Evolutionary conservation across 257 asterid species (phyloP).

Genomic region (Solanum rostratum): DNA sequence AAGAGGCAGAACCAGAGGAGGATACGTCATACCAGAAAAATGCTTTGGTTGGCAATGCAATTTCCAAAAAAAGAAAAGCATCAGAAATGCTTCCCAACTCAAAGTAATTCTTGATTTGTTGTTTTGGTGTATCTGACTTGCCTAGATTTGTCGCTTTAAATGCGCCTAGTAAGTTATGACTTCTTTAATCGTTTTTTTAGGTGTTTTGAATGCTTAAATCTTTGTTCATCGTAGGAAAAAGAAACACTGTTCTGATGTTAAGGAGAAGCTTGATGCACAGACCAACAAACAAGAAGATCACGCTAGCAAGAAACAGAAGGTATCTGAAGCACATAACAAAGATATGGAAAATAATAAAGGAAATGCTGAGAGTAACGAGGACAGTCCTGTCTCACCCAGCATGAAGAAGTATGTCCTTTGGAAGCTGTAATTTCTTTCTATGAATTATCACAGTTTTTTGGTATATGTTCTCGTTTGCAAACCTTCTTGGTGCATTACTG

Average conservation of each 20-base stretch:
- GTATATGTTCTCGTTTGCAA: background rate
- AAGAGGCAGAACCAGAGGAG: constrained; percentile 5
- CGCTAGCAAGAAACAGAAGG: constrained; percentile 15
- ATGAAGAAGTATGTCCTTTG: constrained; percentile 18
- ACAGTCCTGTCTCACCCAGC: constrained; percentile 6
- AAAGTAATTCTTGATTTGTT: constrained; percentile 28
- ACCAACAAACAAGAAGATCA: constrained; percentile 15
- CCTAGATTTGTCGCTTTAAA: background rate
- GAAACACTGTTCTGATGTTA: constrained; percentile 37
- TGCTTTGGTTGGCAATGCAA: constrained; percentile 19
- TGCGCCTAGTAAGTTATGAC: background rate
- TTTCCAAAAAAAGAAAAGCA: constrained; percentile 54
- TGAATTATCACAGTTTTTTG: constrained; percentile 2
- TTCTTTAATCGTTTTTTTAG: background rate
- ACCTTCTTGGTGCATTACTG: background rate
- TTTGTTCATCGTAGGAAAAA: constrained; percentile 37
- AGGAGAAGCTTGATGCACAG: constrained; percentile 23
- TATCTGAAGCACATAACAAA: constrained; percentile 20
- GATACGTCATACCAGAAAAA: constrained; percentile 11
- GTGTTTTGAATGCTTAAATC: background rate
- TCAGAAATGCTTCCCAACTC: constrained; percentile 35
- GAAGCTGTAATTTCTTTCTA: background rate
- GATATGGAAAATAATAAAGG: constrained; percentile 15
- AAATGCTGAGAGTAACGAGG: constrained; percentile 17
- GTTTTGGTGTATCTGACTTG: background rate